Conservation (phyloP, 1,284 basidiomycete species). For the Neolentinus lepideus region DNA sequence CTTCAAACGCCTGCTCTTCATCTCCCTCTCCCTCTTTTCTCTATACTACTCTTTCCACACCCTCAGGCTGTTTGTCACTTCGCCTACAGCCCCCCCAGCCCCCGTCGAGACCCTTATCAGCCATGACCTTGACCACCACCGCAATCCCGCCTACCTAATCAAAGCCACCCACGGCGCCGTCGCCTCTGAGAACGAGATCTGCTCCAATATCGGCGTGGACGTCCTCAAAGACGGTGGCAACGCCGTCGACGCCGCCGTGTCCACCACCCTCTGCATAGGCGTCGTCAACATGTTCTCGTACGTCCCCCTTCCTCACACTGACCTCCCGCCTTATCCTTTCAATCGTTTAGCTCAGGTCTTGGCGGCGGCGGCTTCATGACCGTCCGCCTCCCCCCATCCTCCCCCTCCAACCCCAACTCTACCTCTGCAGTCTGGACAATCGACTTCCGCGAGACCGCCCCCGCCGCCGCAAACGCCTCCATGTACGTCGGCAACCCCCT, state of each 20-base stretch:
- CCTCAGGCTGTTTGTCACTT: background rate
- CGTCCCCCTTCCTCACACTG: slow-evolving; percentile 18
- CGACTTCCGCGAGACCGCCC: slow-evolving; percentile 88
- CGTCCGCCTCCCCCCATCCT: slow-evolving; percentile 63
- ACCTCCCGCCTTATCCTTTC: slow-evolving; percentile 4
- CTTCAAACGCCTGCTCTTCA: background rate
- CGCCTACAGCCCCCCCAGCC: background rate
- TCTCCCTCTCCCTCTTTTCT: background rate
- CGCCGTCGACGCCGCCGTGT: slow-evolving; percentile 85
- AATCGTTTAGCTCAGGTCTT: slow-evolving; percentile 69
- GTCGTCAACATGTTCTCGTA: slow-evolving; percentile 88
- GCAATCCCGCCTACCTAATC: slow-evolving; percentile 72
- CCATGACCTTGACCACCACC: slow-evolving; percentile 11
- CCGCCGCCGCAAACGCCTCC: slow-evolving; percentile 57
- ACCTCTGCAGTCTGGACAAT: slow-evolving; percentile 60
- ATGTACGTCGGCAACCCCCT: slow-evolving; percentile 63
- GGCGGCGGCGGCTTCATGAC: slow-evolving; percentile 93
- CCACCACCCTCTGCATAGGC: slow-evolving; percentile 77
- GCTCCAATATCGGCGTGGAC: slow-evolving; percentile 78
- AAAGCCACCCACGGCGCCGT: slow-evolving; percentile 76
- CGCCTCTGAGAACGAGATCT: slow-evolving; percentile 78
- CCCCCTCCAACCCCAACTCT: slow-evolving; percentile 24
- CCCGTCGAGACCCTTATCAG: background rate
- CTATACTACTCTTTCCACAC: background rate
- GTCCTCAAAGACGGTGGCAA: slow-evolving; percentile 80